Percentiles rank a stretch among this genome's conserved stretches.
Conservation (phyloP, 192 early-diverging fungal genomes). For the Coemansia sp. region DNA sequence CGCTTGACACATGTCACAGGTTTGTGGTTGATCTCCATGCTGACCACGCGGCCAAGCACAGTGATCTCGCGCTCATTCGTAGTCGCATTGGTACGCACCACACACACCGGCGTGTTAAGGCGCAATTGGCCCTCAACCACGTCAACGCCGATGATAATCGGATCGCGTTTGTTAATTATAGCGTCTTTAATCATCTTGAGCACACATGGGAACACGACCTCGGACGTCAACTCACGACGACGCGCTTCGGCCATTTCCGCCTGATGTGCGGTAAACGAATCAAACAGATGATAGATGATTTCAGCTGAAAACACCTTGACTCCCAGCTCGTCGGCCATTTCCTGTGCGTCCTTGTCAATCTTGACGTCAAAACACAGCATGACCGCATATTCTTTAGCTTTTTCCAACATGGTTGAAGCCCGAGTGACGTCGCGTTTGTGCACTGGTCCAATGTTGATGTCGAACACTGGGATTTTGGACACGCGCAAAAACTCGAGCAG, state of each 20-base stretch:
- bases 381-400: constrained; percentile 78
- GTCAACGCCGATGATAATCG: constrained; percentile 94
- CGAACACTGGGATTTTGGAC: constrained; percentile 93
- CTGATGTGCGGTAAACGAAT: constrained; percentile 83
- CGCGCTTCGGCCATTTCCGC: constrained; percentile 78
- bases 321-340: constrained; percentile 87
- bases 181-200: constrained; percentile 84
- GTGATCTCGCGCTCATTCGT: constrained; percentile 73
- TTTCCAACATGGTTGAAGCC: constrained; percentile 90
- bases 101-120: constrained; percentile 89
- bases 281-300: too few relatives aligned
- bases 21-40: constrained; percentile 94
- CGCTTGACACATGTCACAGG: constrained; percentile 75
- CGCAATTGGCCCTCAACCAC: constrained; percentile 89
- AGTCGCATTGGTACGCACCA: constrained; percentile 69
- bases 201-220: constrained; percentile 96
- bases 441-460: constrained; percentile 96
- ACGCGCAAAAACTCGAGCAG: constrained; percentile 87
- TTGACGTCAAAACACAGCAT: constrained; percentile 92
- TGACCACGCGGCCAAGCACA: constrained; percentile 81
- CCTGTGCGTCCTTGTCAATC: constrained; percentile 84
- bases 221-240: constrained; percentile 80
- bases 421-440: constrained; percentile 96
- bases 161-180: constrained; percentile 93
- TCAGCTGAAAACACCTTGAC: too few relatives aligned